These are phyloP conservation scores for Starmerella apis DNA, from an alignment of 805 yeast species.

Conservation along the genomic window DNA sequence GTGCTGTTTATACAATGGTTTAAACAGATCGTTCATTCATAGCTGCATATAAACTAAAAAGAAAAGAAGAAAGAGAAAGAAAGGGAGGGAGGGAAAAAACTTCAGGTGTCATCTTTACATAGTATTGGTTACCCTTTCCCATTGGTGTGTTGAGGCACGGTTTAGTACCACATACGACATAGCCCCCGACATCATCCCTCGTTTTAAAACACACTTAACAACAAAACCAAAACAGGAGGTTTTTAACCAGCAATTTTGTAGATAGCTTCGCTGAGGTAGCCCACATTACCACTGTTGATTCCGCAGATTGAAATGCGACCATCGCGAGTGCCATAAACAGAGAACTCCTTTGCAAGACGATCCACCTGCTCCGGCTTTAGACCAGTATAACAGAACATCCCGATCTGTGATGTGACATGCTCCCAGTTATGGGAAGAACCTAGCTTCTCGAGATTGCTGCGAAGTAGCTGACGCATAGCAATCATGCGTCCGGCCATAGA, in stretches of 20 bases:
- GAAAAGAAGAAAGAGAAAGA: no score
- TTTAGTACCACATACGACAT: not conserved
- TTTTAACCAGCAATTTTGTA: slow-evolving; percentile 47
- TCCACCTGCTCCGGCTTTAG: slow-evolving; percentile 59
- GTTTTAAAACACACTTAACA: not conserved
- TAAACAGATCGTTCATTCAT: slow-evolving; percentile 22
- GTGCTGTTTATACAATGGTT: slow-evolving; percentile 27
- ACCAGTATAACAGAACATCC: slow-evolving; percentile 95
- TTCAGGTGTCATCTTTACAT: not conserved
- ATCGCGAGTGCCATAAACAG: slow-evolving; percentile 64
- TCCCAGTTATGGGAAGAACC: slow-evolving; percentile 67
- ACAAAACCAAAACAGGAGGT: not conserved
- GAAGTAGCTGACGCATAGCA: slow-evolving; percentile 55
- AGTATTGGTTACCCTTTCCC: not conserved
- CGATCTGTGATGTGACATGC: slow-evolving; percentile 77
- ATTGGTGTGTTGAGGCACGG: slow-evolving; percentile 6
- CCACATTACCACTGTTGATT: slow-evolving; percentile 66
- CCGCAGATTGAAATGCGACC: slow-evolving; percentile 96
- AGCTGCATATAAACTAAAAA: not conserved
- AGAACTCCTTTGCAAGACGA: slow-evolving; percentile 60
- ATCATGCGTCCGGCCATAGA: slow-evolving; percentile 70
- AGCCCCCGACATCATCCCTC: not conserved
- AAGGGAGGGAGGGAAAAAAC: not conserved
- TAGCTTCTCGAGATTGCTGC: slow-evolving; percentile 46
- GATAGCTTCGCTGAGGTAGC: slow-evolving; percentile 66